Conservation (phyloP, 306 rosid genomes). For the Parietaria judaica region DNA sequence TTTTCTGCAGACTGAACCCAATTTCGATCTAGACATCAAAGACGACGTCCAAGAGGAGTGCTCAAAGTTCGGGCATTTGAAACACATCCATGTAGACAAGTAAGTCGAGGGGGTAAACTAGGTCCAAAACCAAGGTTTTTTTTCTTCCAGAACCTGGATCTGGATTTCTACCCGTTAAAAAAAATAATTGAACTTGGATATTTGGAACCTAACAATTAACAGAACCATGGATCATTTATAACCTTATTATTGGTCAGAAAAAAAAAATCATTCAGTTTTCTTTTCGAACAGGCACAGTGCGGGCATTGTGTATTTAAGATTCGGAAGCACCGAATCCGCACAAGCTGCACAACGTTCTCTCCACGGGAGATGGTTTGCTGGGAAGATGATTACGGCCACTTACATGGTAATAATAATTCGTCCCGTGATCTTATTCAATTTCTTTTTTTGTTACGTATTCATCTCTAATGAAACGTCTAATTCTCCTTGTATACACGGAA, state of each 20-base stretch:
- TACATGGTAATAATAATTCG: conserved; percentile 48
- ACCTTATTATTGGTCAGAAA: too few relatives aligned
- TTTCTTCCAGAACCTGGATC: too few relatives aligned
- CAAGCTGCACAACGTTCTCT: conserved; percentile 65
- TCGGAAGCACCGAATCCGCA: conserved; percentile 62
- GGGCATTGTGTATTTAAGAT: conserved; percentile 66
- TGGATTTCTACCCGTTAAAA: too few relatives aligned
- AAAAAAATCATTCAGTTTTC: neutral
- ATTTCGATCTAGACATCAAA: conserved; percentile 78
- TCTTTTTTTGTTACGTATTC: conserved; percentile 1
- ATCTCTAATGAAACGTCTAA: neutral
- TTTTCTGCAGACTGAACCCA: conserved; percentile 61
- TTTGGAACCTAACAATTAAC: too few relatives aligned
- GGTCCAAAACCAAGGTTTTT: too few relatives aligned
- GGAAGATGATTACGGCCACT: conserved; percentile 87
- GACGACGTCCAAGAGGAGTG: conserved; percentile 92
- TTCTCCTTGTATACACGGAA: too few relatives aligned
- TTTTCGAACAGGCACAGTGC: conserved; percentile 55
- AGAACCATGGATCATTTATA: too few relatives aligned
- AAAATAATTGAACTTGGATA: too few relatives aligned
- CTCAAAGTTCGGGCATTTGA: conserved; percentile 66
- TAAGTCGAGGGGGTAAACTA: conserved; percentile 26
- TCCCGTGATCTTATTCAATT: neutral
- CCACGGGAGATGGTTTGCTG: conserved; percentile 99
- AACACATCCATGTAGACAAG: conserved; percentile 76